Conservation (phyloP, 2,329 filamentous ascomycete genomes). For the Ambrosiella beaveri region DNA sequence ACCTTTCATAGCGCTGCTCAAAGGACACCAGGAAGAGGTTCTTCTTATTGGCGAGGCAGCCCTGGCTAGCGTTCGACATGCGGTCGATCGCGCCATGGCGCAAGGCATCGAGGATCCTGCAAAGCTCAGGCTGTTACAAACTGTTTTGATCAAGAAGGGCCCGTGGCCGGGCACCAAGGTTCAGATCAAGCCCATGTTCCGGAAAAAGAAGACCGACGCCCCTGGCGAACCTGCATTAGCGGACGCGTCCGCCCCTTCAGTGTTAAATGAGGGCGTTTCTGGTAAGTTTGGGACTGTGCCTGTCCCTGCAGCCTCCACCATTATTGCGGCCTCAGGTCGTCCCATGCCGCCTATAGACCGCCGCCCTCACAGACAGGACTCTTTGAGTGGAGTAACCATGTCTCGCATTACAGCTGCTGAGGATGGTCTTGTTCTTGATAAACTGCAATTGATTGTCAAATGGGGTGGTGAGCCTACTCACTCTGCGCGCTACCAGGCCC, state of each 20-base stretch:
- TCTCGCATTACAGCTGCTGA: constrained; percentile 88
- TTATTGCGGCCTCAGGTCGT: neutral
- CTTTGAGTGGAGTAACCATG: constrained; percentile 75
- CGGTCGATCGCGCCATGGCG: constrained; percentile 63
- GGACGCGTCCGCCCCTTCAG: constrained; percentile 14
- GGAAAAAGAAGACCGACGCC: constrained; percentile 57
- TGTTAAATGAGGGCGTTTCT: constrained; percentile 15
- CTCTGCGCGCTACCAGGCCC: constrained; percentile 86
- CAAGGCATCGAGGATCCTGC: constrained; percentile 67
- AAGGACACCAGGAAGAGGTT: constrained; percentile 91
- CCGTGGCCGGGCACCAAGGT: constrained; percentile 93
- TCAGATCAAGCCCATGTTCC: constrained; percentile 98
- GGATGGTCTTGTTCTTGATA: constrained; percentile 84
- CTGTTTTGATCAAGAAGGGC: constrained; percentile 81
- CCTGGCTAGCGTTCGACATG: constrained; percentile 71
- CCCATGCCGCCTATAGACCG: constrained; percentile 14
- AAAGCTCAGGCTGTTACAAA: constrained; percentile 73
- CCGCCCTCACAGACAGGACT: constrained; percentile 54
- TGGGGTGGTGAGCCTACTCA: constrained; percentile 98
- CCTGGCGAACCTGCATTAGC: constrained; percentile 21
- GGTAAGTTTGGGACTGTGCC: constrained; percentile 16
- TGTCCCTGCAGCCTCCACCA: constrained; percentile 9
- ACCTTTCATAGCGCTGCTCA: constrained; percentile 85
- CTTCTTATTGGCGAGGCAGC: constrained; percentile 83
- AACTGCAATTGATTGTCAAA: constrained; percentile 93